Percentiles rank a stretch among this genome's conserved stretches.
Conservation (phyloP, 164 flowering plant genomes). For the Malania oleifera region DNA sequence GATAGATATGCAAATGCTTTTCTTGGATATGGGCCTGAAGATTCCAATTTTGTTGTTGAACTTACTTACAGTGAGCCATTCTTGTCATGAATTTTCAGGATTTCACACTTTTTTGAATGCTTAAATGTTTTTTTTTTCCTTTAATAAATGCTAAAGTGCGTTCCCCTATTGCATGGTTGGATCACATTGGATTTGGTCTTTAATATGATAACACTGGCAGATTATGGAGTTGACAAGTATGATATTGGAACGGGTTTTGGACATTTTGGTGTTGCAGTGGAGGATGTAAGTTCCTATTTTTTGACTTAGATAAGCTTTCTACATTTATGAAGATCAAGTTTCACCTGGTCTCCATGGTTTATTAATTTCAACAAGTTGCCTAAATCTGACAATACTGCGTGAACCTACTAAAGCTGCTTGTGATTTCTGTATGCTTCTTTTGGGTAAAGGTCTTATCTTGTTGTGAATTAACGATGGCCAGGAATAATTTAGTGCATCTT, state of each 20-base stretch:
- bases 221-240: constrained; percentile 13
- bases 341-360: background rate
- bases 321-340: background rate
- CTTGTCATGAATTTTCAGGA: background rate
- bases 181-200: background rate
- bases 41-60: constrained; percentile 33
- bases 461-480: background rate
- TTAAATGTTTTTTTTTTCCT: background rate
- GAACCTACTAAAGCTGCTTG: no score
- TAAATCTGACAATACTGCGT: no score
- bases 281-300: constrained; percentile 29
- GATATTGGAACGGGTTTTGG: constrained; percentile 19
- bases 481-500: background rate
- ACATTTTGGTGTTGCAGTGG: constrained; percentile 29
- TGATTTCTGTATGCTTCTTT: background rate
- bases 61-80: constrained; percentile 32
- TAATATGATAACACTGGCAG: background rate
- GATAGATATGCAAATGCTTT: constrained; percentile 37
- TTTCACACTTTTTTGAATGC: background rate
- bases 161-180: background rate
- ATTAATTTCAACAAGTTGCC: no score
- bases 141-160: background rate
- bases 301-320: background rate
- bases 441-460: background rate
- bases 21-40: constrained; percentile 46